Evolutionary conservation across 108 stramenopile genomes (phyloP), one percentile per base, ranked within the genome.

Genomic region (Skeletonema menzelii): DNA sequence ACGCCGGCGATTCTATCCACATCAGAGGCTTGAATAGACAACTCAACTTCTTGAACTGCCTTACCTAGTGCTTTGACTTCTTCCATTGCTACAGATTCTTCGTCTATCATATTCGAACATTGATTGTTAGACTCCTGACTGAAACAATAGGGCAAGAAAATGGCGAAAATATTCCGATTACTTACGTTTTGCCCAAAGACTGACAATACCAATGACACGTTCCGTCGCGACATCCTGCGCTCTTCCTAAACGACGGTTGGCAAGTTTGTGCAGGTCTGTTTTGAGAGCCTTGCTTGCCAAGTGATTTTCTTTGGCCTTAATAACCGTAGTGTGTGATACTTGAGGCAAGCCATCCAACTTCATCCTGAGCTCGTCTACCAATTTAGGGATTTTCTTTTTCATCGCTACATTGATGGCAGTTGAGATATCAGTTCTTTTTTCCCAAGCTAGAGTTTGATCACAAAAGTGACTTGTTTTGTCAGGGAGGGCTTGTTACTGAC

Each of bases 331-430:
- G 61, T 94, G 91, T 27, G 93, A 86, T 20, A 94, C 93, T 55
- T 82, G 80, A 10, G 84, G 70, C 56, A 94, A 61, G 8, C 63
- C 63, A 59, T 90, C 88, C 47, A 91, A 80, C 56, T 94, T 94
- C 5, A 72, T 85, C 61, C 89, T 82, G 19, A 94, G 65, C 53
- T 94, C 91, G 19, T 86, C 76, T 8, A 91, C 93, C 8, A 94
- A 57, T 8, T 76, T 73, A 4, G 85, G 86, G 55, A 92, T 74
- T 37, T 74, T 79, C 64, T 94, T 94, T 57, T 87, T 83, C 31
- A 85, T 90, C 1, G 93, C 93, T 61, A 92, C 89, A 72, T 91
- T 91, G 32, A 94, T 92, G 26, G 93, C 93, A 27, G 93, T 88
- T 14, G 86, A 88, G 17, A 94, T 87, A 56, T 94, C 93, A 32